Evolutionary conservation across 257 asterid species (phyloP), one percentile per base, ranked within the genome.

Genomic region (Ehretia macrophylla): DNA sequence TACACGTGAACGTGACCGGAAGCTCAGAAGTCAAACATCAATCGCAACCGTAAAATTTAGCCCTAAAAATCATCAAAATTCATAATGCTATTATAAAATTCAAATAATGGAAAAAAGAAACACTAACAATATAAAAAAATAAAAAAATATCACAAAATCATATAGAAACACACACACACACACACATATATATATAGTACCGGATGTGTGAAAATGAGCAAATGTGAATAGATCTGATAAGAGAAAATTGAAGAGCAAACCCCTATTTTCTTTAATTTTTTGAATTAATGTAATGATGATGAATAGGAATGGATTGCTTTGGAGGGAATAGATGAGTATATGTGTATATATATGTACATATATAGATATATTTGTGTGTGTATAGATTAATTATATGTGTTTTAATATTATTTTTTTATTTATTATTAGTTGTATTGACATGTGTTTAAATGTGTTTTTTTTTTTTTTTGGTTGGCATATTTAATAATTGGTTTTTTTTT

Each of bases 1-100:
- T 16, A 56, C 68, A 66, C 73, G 64, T 58, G 57, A 73, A 65
- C 67, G 60, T 55, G 59, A 11, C 13, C 27, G 65, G 51, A 59
- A 32, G n/a, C 40, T 1, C 13, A 18, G 9, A 6, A 19, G 2
- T 5, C 42, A 22, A 65, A 68, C 17, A 49, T 55, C 71, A 51
- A 59, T 53, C 59, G 56, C 54, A 55, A 18, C 52, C 16, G 18
- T 42, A 4, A 11, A 42, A 42, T 42, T 42, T 4, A 42, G 47
- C 47, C 47, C 11, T 42, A 42, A 14, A 42, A 42, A 42, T 42
- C 47, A 42, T 42, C 11, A 11, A 10, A 42, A 42, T 42, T 4
- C 47, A 42, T 10, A 42, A 42, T 42, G 47, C 16, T 42, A 10
- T 42, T 42, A 42, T 1, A 42, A 42, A 42, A 14, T 42, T 14